phyloP scores from a whole-genome alignment of 163 green algal species.

The Scenedesmus sp. region DNA sequence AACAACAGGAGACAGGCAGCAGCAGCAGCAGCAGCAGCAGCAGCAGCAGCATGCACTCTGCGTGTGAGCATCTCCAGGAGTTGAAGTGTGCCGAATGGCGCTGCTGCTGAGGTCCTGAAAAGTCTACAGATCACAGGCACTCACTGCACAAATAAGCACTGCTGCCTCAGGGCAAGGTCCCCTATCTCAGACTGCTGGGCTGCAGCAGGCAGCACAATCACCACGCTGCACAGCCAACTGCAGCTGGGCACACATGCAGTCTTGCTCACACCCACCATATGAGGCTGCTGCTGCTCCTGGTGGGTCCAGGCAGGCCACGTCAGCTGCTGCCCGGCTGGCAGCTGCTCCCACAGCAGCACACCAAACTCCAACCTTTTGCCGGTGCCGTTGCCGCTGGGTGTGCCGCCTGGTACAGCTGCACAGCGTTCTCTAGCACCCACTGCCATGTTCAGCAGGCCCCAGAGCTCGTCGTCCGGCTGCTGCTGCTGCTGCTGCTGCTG shows the following conservation, averaged over 20 bases:
- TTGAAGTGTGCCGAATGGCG: background rate
- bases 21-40: too few species aligned
- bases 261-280: background rate
- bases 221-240: too few species aligned
- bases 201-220: too few species aligned
- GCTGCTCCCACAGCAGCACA: constrained; percentile 40
- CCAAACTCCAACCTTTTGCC: constrained; percentile 1
- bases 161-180: too few species aligned
- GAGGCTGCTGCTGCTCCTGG: constrained; percentile 13
- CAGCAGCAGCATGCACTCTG: too few species aligned
- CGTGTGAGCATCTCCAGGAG: constrained; percentile 11
- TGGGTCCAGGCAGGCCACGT: constrained; percentile 26
- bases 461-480: constrained; percentile 3
- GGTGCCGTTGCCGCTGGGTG: background rate
- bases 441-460: constrained; percentile 4
- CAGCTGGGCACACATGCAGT: too few species aligned
- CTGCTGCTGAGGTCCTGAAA: too few species aligned
- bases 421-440: background rate
- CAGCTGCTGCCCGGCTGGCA: constrained; percentile 16
- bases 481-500: constrained; percentile 9
- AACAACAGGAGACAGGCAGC: background rate
- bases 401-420: constrained; percentile 28
- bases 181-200: too few species aligned
- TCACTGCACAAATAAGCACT: too few species aligned
- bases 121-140: too few species aligned